These are phyloP conservation scores for Cyamopsis tetragonoloba DNA, from an alignment of 306 rosid genomes.

Conservation along the genomic window DNA sequence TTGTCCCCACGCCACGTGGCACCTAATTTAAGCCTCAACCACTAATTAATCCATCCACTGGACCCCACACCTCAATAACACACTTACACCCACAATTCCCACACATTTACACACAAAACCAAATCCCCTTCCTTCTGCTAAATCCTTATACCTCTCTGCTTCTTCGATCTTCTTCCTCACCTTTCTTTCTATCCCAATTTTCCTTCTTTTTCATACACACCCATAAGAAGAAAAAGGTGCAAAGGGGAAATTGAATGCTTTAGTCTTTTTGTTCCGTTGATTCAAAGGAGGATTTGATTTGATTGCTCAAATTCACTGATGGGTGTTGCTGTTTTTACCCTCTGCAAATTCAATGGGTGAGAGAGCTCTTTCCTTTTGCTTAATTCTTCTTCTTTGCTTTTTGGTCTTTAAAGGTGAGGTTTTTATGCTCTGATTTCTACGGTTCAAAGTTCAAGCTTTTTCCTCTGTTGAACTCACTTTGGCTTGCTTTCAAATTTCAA, in stretches of 20 bases:
- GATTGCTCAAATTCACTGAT: conserved; percentile 35
- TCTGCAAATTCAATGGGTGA: conserved; percentile 53
- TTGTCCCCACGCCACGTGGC: conserved; percentile 22
- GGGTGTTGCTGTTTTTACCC: conserved; percentile 38
- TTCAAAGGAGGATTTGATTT: conserved; percentile 35
- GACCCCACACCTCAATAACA: conserved; percentile 1
- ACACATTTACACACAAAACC: neutral
- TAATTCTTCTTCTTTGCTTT: neutral
- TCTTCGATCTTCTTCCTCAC: conserved; percentile 30
- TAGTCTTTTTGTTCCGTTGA: conserved; percentile 21
- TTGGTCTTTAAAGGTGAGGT: neutral
- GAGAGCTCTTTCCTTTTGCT: neutral
- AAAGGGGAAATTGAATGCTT: neutral
- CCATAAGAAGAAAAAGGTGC: too few species aligned
- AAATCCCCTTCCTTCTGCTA: neutral
- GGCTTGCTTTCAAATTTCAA: neutral
- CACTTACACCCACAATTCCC: neutral
- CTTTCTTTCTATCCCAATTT: conserved; percentile 19
- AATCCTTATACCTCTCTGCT: neutral
- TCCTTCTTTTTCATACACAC: neutral
- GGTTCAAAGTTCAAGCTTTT: neutral
- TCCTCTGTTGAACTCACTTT: neutral
- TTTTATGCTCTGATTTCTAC: neutral
- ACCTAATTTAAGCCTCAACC: neutral
- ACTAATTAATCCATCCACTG: neutral